Evolutionary conservation across 2,329 filamentous ascomycete species (phyloP), one percentile per base, ranked within the genome.

Genomic region (Cytospora paraplurivora): DNA sequence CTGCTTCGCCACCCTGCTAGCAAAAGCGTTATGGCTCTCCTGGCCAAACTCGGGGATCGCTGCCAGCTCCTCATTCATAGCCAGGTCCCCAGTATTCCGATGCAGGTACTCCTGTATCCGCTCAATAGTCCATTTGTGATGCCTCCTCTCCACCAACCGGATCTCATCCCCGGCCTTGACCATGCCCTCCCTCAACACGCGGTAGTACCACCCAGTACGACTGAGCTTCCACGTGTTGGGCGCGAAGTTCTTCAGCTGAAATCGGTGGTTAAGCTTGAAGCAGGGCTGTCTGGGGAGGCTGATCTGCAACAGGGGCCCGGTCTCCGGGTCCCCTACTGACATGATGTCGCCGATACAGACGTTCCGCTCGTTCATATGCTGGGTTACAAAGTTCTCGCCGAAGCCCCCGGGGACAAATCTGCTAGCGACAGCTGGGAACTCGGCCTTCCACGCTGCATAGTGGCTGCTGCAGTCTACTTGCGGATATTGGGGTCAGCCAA

Each of bases 231-330:
- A 87, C 0, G 85, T 83, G 21, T 79, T 76, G 0, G 82, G 82
- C 4, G 86, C 84, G 72, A 89, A 88, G 65, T 86, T 82, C 68
- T 84, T 85, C 11, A 88, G 75, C 38, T 82, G 79, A 72, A 90
- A 90, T 1, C 87, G 84, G 68, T 89, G 86, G 70, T 89, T 90
- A 10, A 90, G 79, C 71, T 89, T 90, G 76, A 84, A 89, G 75
- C 87, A 89, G 11, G 87, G 87, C 67, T 86, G 82, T 17, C 87
- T 80, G 0, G 87, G 87, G 32, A 88, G 75, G 66, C 81, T 83
- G 32, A 89, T 82, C 68, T 89, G 83, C 0, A 88, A 77, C 3
- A 85, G 63, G 11, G 59, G 57, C 2, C 56, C 56, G 2, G 53
- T 34, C 0, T 85, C 77, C 2, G 78, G 76, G 53, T 77, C 74